Conservation (phyloP, 1,284 basidiomycete genomes). For the Cerrena zonata region DNA sequence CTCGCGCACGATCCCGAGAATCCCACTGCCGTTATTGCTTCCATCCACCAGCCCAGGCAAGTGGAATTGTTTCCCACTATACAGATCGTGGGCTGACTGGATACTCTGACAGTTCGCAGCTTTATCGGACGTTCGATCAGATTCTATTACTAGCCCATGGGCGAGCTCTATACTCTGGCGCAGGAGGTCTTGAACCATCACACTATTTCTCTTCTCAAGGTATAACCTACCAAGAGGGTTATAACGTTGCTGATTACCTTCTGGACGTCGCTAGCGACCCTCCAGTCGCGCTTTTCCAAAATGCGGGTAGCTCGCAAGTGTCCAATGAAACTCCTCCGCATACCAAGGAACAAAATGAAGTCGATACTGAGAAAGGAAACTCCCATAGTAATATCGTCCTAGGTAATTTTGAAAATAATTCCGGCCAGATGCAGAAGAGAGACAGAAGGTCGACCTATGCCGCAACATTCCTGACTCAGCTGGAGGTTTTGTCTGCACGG, state of each 20-base stretch:
- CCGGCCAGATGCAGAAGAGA: neutral
- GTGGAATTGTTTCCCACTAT: constrained; percentile 11
- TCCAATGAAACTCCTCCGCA: neutral
- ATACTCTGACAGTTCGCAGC: constrained; percentile 52
- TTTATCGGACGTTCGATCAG: constrained; percentile 80
- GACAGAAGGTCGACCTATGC: constrained; percentile 35
- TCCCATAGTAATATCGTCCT: neutral
- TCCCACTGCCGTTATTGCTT: constrained; percentile 77
- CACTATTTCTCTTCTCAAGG: constrained; percentile 54
- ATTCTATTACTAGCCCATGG: constrained; percentile 76
- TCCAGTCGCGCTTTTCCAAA: constrained; percentile 39
- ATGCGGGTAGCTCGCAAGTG: neutral
- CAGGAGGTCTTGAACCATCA: constrained; percentile 61
- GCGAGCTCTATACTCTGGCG: constrained; percentile 74
- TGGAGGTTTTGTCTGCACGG: constrained; percentile 70
- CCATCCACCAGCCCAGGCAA: constrained; percentile 81
- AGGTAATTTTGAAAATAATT: too few species aligned
- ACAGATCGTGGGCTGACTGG: too few species aligned
- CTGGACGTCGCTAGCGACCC: constrained; percentile 76
- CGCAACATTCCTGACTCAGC: constrained; percentile 80
- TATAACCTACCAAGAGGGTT: constrained; percentile 54
- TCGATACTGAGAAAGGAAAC: neutral
- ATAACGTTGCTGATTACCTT: constrained; percentile 86
- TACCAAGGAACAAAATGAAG: neutral
- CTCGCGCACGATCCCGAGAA: constrained; percentile 66